Conservation (phyloP, 2,329 filamentous ascomycete species). For the Aciculosporium take region DNA sequence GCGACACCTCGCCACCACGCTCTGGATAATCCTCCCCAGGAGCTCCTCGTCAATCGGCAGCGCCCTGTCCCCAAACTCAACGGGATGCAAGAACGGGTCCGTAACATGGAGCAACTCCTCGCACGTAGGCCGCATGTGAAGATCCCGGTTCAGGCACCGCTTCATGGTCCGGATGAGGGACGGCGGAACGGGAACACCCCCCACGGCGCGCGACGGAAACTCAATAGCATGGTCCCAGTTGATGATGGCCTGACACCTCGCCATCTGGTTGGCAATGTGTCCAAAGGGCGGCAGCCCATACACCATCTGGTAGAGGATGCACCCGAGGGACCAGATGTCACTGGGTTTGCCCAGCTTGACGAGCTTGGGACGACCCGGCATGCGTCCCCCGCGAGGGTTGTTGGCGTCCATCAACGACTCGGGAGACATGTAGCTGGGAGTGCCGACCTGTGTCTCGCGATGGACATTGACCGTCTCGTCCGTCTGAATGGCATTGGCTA, state of each 20-base stretch:
- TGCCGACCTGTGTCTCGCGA: constrained; percentile 87
- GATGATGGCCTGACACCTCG: constrained; percentile 74
- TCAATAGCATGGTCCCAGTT: constrained; percentile 62
- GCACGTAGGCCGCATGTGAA: constrained; percentile 47
- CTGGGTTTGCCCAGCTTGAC: constrained; percentile 95
- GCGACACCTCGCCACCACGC: constrained; percentile 43
- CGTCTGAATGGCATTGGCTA: constrained; percentile 89
- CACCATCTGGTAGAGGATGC: constrained; percentile 94
- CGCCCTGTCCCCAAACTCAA: constrained; percentile 38
- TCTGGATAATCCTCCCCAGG: constrained; percentile 47
- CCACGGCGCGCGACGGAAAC: constrained; percentile 55
- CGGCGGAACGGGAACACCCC: constrained; percentile 44
- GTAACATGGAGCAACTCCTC: constrained; percentile 43
- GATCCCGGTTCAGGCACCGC: constrained; percentile 48
- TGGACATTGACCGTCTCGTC: constrained; percentile 97
- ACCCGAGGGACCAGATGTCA: constrained; percentile 92
- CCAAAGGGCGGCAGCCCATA: constrained; percentile 95
- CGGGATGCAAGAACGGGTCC: constrained; percentile 51
- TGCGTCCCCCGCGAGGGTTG: constrained; percentile 34
- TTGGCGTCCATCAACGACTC: constrained; percentile 87
- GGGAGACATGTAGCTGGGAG: constrained; percentile 97
- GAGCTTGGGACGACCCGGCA: constrained; percentile 46
- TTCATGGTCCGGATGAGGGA: constrained; percentile 47
- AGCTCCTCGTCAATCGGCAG: constrained; percentile 49
- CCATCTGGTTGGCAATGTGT: constrained; percentile 77